Conservation (phyloP, 1,139 yeast species). For the Blastobotrys ciferrii region DNA sequence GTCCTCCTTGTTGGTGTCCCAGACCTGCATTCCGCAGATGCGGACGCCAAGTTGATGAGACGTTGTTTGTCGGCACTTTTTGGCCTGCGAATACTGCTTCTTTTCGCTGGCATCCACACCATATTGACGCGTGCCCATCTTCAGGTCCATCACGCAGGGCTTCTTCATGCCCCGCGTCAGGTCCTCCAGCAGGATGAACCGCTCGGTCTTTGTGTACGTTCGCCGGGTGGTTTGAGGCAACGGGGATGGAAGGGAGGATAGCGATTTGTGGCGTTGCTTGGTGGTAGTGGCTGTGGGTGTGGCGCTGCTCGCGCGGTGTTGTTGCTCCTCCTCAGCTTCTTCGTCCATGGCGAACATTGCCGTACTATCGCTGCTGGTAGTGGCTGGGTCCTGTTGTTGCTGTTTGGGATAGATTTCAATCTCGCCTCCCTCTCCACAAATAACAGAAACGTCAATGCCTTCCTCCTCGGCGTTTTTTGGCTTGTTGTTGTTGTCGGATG, state of each 20-base stretch:
- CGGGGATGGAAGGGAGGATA: background rate
- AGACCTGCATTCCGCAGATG: slow-evolving; percentile 91
- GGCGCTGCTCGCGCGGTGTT: slow-evolving; percentile 1
- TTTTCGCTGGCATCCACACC: slow-evolving; percentile 83
- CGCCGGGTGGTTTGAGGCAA: slow-evolving; percentile 10
- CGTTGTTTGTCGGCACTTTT: slow-evolving; percentile 79
- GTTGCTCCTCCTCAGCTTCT: slow-evolving; percentile 16
- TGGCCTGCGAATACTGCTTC: slow-evolving; percentile 77
- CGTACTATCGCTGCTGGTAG: slow-evolving; percentile 15
- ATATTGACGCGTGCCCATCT: slow-evolving; percentile 98
- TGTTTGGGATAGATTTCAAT: slow-evolving; percentile 5
- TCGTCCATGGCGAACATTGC: slow-evolving; percentile 31
- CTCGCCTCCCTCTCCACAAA: background rate
- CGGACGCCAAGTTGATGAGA: slow-evolving; percentile 83
- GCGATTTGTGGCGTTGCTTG: background rate
- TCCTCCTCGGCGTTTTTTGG: background rate
- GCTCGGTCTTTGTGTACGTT: slow-evolving; percentile 51
- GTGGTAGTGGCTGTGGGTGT: background rate
- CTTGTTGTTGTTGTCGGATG: too few relatives aligned
- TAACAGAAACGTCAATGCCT: slow-evolving; percentile 4
- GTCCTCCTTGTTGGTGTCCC: slow-evolving; percentile 50
- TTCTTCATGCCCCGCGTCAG: slow-evolving; percentile 74
- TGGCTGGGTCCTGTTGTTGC: slow-evolving; percentile 5
- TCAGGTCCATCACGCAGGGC: slow-evolving; percentile 91
- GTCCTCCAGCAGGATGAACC: slow-evolving; percentile 89